Evolutionary conservation across 176 grass and related monocot species (phyloP), one percentile per base, ranked within the genome.

Genomic region (Eleusine coracana): DNA sequence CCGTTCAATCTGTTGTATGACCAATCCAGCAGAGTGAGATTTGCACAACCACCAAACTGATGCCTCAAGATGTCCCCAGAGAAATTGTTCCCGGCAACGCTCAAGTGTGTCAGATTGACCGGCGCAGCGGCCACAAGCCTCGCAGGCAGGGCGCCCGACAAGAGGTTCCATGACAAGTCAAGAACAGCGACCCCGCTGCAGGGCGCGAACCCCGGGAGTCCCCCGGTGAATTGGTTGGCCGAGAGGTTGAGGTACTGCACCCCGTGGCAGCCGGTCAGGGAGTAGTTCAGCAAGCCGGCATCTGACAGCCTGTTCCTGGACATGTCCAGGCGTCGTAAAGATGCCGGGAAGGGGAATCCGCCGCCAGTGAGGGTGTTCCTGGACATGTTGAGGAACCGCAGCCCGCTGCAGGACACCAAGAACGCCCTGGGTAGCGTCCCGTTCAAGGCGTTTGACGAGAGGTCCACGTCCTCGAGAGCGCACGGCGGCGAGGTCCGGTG

Each of bases 191-290:
- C 71, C 38, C 64, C 61, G 21, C 74, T 77, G 79, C 90, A 95
- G 1, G 66, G 41, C 8, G 84, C 44, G 5, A 91, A 37, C 51
- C 59, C 63, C 0, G 37, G 61, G 61, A 95, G 50, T 9, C 14
- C 37, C 41, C 90, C 82, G 9, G 75, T 27, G 61, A 95, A 68
- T 38, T 80, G 82, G 85, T 95, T 95, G 28, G 41, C 79, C 21
- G 93, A 95, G 41, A 95, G 65, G 46, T 95, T 92, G 75, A 95
- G 90, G 66, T 82, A 66, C 40, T 44, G 89, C 37, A 95, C 10
- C 3, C 71, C 21, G 40, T 85, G 74, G 79, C 85, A 95, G 39
- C 65, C 79, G 1, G 82, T 61, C 9, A 92, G 85, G 0, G 90
- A 83, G 67, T 88, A 92, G 74, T 79, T 90, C 37, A 95, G 65